Conservation (phyloP, 2,329 filamentous ascomycete genomes). For the Penicillium sp. region DNA sequence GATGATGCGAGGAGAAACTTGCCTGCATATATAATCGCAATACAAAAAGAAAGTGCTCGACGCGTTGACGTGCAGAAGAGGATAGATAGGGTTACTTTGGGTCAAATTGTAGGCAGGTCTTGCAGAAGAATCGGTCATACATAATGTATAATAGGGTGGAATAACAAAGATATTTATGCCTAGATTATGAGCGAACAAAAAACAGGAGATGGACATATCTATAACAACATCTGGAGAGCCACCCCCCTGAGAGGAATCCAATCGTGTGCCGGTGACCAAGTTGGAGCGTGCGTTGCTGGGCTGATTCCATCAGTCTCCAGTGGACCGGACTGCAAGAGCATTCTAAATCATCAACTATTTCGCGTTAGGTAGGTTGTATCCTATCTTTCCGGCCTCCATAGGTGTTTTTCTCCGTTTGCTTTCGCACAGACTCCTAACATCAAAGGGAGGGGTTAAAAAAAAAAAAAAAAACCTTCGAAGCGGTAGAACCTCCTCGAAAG, state of each 20-base stretch:
- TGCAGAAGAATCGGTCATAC: neutral
- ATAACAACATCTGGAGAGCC: conserved; percentile 3
- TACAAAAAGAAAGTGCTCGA: neutral
- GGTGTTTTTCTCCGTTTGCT: neutral
- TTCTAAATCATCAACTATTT: neutral
- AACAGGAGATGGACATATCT: conserved; percentile 3
- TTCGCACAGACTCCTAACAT: conserved; percentile 4
- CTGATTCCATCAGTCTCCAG: conserved; percentile 15
- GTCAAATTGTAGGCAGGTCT: neutral
- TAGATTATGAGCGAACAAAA: neutral
- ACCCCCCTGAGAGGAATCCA: conserved; percentile 1
- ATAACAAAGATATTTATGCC: neutral
- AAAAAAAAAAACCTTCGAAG: neutral
- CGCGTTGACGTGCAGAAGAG: neutral
- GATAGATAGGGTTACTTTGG: neutral
- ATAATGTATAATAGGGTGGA: neutral
- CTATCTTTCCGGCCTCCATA: neutral
- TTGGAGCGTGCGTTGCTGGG: conserved; percentile 19
- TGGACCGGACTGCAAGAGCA: conserved; percentile 10
- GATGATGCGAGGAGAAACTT: neutral
- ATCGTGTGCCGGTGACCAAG: conserved; percentile 14
- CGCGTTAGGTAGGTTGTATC: conserved; percentile 1
- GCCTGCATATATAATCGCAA: neutral
- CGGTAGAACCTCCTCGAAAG: neutral
- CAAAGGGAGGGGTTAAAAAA: neutral